These are phyloP conservation scores for Ogataea chonburiensis DNA, from an alignment of 805 yeast genomes.

Conservation along the genomic window DNA sequence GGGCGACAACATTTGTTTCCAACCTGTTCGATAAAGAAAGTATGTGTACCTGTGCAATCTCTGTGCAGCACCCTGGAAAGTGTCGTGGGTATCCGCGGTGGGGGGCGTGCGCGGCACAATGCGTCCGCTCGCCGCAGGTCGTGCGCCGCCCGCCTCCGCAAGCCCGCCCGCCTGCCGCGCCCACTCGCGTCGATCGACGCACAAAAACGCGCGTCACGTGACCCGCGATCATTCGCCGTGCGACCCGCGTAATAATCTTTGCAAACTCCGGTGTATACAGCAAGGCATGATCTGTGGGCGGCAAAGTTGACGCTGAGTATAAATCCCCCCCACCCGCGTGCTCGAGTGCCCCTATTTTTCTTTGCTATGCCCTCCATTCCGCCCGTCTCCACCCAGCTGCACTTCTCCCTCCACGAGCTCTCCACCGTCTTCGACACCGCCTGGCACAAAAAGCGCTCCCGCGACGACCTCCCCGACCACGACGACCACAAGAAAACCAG, in stretches of 20 bases:
- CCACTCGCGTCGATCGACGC: constrained; percentile 1
- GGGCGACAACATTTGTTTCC: constrained; percentile 23
- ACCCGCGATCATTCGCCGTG: background rate
- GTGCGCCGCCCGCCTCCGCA: constrained; percentile 3
- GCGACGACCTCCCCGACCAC: background rate
- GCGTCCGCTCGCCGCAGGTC: background rate
- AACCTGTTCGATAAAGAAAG: constrained; percentile 3
- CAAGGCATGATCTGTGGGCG: background rate
- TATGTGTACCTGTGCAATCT: constrained; percentile 5
- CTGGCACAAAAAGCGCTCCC: constrained; percentile 7
- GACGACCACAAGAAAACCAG: constrained; percentile 6
- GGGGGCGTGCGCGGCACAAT: constrained; percentile 1
- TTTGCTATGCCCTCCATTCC: constrained; percentile 7
- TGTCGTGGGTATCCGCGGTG: constrained; percentile 4
- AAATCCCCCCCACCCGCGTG: constrained; percentile 2
- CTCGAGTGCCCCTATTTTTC: constrained; percentile 1
- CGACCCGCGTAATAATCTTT: constrained; percentile 1
- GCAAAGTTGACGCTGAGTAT: constrained; percentile 5
- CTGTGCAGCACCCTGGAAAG: constrained; percentile 6
- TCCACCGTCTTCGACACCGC: constrained; percentile 1
- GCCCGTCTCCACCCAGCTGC: constrained; percentile 6
- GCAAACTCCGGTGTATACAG: background rate
- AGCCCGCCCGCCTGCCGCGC: too few species aligned
- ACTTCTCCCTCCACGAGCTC: constrained; percentile 3
- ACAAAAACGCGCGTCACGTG: background rate